Evolutionary conservation across 2,329 filamentous ascomycete species (phyloP).

Genomic region (Thelonectria blattea): DNA sequence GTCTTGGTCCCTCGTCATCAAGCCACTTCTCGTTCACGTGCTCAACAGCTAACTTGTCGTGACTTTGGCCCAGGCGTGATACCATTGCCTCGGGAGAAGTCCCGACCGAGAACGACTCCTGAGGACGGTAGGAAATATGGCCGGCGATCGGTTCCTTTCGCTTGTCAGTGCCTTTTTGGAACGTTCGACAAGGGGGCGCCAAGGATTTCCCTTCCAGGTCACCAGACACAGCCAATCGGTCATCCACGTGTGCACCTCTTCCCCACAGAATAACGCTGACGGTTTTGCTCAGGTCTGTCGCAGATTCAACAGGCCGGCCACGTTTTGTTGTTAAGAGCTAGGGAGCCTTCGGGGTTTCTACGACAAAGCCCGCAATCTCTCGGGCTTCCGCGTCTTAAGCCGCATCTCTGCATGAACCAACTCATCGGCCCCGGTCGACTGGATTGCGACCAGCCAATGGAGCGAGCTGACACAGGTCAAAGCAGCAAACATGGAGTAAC

Average conservation of each 20-base stretch:
- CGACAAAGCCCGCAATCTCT: background rate
- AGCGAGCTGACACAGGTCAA: background rate
- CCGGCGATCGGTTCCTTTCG: background rate
- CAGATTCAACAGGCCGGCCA: background rate
- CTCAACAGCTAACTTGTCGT: background rate
- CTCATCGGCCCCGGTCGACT: background rate
- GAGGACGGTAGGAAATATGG: background rate
- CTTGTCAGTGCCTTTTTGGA: background rate
- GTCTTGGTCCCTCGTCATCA: slow-evolving; percentile 2
- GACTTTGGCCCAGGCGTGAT: slow-evolving; percentile 3
- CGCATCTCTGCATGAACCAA: background rate
- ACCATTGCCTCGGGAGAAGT: slow-evolving; percentile 5
- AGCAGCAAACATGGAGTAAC: background rate
- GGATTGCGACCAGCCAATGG: background rate
- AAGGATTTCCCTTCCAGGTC: background rate
- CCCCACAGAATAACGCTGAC: slow-evolving; percentile 10
- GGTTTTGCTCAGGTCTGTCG: background rate
- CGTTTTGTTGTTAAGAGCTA: background rate
- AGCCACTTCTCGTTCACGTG: slow-evolving; percentile 7
- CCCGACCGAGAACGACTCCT: slow-evolving; percentile 12
- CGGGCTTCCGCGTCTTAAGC: background rate
- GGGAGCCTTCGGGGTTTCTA: background rate
- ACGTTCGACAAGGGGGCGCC: slow-evolving; percentile 7
- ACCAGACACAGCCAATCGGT: slow-evolving; percentile 22
- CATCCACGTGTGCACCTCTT: slow-evolving; percentile 20